Evolutionary conservation across 345 rosid species (phyloP).

Genomic region (Litchi chinensis): DNA sequence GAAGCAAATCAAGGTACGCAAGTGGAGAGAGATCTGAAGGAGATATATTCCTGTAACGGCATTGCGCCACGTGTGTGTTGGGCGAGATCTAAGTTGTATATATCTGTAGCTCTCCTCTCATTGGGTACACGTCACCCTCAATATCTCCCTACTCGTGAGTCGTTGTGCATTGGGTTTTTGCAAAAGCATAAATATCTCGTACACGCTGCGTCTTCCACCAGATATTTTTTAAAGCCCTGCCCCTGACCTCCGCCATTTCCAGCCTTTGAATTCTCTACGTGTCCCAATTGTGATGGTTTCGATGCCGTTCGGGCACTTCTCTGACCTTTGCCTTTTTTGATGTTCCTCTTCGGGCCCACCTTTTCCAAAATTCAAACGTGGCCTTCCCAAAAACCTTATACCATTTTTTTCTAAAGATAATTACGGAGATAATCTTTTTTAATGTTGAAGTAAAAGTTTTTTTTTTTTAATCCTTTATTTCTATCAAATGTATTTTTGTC

Average conservation of each 20-base stretch:
- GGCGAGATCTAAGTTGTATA: background rate
- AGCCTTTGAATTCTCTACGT: slow-evolving; percentile 14
- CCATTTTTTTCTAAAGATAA: no score
- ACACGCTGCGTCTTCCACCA: slow-evolving; percentile 9
- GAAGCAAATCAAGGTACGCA: background rate
- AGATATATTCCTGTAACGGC: slow-evolving; percentile 39
- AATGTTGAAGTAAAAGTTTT: no score
- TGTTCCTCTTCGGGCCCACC: no score
- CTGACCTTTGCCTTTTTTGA: no score
- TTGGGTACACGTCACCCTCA: slow-evolving; percentile 26
- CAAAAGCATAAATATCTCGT: slow-evolving; percentile 28
- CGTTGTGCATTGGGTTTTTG: background rate
- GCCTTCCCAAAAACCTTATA: no score
- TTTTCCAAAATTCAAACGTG: no score
- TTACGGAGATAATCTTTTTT: no score
- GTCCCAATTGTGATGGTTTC: slow-evolving; percentile 8
- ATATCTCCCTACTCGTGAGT: background rate
- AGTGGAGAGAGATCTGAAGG: background rate
- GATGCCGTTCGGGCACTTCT: background rate
- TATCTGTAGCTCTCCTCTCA: slow-evolving; percentile 31
- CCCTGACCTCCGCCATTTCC: no score
- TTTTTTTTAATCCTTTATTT: no score
- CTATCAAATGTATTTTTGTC: no score
- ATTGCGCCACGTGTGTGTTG: slow-evolving; percentile 30
- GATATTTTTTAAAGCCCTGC: slow-evolving; percentile 24